Percentiles rank a stretch among this genome's conserved stretches.
Conservation (phyloP, 495 filamentous ascomycete species). For the Hyaloscypha variabilis region DNA sequence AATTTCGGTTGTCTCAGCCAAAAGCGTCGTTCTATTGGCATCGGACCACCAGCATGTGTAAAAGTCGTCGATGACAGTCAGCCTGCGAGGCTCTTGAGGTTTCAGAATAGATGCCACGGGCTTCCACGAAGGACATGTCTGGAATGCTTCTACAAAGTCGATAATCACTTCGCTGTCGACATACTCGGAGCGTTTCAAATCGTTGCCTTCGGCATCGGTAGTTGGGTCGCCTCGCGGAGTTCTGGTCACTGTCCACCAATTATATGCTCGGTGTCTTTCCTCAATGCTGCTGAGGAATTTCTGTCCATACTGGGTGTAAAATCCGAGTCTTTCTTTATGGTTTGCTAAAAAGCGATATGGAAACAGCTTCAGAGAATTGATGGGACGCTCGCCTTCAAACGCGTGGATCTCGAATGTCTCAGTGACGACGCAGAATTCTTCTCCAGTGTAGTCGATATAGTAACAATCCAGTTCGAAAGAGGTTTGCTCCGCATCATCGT, state of each 20-base stretch:
- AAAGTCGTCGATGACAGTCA: constrained; percentile 2
- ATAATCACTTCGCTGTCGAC: constrained; percentile 54
- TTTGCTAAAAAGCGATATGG: constrained; percentile 28
- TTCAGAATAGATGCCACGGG: constrained; percentile 31
- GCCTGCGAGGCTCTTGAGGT: not conserved
- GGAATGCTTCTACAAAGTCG: constrained; percentile 48
- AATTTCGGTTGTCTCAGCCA: not conserved
- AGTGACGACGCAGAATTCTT: not conserved
- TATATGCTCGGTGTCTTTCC: constrained; percentile 42
- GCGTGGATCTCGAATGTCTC: not conserved
- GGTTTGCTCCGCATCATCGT: not conserved
- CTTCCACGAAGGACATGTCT: constrained; percentile 37
- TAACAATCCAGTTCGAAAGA: constrained; percentile 8
- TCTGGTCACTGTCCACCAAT: constrained; percentile 43
- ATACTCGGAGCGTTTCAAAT: constrained; percentile 37
- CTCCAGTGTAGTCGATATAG: constrained; percentile 4
- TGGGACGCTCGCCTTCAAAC: not conserved
- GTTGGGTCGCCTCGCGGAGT: constrained; percentile 29
- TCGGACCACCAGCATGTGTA: not conserved
- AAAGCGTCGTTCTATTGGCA: not conserved
- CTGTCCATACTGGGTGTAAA: constrained; percentile 11
- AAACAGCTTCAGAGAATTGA: constrained; percentile 29
- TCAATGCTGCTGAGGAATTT: constrained; percentile 30
- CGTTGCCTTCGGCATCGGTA: constrained; percentile 23
- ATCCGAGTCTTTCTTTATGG: constrained; percentile 28